Evolutionary conservation across 441 rosid species (phyloP).

Genomic region (Heliophila coronopifolia): DNA sequence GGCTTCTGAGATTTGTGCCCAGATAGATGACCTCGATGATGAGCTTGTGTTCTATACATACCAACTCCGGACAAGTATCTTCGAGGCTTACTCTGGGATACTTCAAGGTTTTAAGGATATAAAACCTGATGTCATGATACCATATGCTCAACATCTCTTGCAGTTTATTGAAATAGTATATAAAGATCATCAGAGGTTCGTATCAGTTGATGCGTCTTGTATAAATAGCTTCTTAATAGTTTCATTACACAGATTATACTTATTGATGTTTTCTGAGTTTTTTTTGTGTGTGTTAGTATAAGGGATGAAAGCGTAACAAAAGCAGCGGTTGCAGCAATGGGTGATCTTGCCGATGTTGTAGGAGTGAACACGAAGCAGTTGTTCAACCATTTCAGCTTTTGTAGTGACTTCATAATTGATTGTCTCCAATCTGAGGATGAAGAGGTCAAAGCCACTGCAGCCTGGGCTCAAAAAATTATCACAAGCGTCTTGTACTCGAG

Average conservation of each 20-base stretch:
- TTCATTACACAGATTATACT: neutral
- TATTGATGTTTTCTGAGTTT: neutral
- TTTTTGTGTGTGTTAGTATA: neutral
- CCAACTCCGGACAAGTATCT: constrained; percentile 77
- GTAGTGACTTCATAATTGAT: constrained; percentile 53
- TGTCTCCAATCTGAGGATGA: constrained; percentile 77
- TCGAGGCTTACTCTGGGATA: constrained; percentile 88
- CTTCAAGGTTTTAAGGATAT: constrained; percentile 82
- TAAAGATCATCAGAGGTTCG: constrained; percentile 59
- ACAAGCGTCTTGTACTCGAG: constrained; percentile 66
- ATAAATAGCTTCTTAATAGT: too few species aligned
- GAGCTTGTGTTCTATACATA: constrained; percentile 78
- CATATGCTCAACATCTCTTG: constrained; percentile 77
- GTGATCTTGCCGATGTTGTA: constrained; percentile 84
- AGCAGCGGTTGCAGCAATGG: constrained; percentile 90
- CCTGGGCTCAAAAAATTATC: constrained; percentile 83
- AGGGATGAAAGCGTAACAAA: constrained; percentile 86
- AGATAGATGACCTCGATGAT: constrained; percentile 61
- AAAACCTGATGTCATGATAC: constrained; percentile 71
- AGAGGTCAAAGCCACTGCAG: constrained; percentile 77
- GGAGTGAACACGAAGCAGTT: constrained; percentile 64
- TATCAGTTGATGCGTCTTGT: too few species aligned
- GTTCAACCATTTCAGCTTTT: constrained; percentile 56
- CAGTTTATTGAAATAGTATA: constrained; percentile 72
- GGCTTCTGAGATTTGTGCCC: constrained; percentile 68